These are phyloP conservation scores for Kalmusia sp. DNA, from an alignment of 2,329 filamentous ascomycete species.

Conservation along the genomic window DNA sequence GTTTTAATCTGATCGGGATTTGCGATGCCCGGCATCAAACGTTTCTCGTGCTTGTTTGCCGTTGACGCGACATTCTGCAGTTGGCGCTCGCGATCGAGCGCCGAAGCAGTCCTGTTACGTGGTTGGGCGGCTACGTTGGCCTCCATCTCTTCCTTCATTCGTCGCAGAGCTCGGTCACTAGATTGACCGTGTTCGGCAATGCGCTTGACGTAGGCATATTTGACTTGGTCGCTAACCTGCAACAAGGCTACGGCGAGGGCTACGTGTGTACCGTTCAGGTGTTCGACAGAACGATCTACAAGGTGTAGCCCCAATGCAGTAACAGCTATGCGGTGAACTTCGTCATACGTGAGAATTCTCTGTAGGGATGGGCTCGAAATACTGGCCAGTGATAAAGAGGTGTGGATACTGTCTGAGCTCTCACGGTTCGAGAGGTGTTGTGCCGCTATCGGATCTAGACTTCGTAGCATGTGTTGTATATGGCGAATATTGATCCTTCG, in stretches of 20 bases:
- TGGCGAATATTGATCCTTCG: conserved; percentile 69
- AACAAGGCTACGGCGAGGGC: conserved; percentile 51
- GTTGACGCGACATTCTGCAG: conserved; percentile 47
- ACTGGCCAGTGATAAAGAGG: conserved; percentile 25
- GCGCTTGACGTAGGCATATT: conserved; percentile 47
- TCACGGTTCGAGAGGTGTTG: conserved; percentile 32
- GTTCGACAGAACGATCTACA: conserved; percentile 21
- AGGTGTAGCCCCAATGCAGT: conserved; percentile 57
- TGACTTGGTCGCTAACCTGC: conserved; percentile 55
- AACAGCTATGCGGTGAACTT: conserved; percentile 66
- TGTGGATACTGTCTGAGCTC: conserved; percentile 21
- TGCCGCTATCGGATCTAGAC: conserved; percentile 47
- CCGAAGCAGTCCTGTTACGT: conserved; percentile 17
- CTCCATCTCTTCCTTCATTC: neutral
- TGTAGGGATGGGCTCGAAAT: conserved; percentile 43
- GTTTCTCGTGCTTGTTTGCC: conserved; percentile 78
- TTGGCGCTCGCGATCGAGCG: conserved; percentile 62
- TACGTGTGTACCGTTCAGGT: conserved; percentile 51
- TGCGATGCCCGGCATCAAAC: conserved; percentile 80
- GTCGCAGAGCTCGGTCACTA: neutral
- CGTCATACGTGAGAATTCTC: conserved; percentile 65
- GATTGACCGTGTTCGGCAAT: conserved; percentile 12
- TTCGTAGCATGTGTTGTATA: conserved; percentile 66
- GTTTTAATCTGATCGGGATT: conserved; percentile 82
- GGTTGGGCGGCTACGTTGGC: conserved; percentile 14